phyloP scores from a whole-genome alignment of 108 stramenopile species.

The Skeletonema marinoi region DNA sequence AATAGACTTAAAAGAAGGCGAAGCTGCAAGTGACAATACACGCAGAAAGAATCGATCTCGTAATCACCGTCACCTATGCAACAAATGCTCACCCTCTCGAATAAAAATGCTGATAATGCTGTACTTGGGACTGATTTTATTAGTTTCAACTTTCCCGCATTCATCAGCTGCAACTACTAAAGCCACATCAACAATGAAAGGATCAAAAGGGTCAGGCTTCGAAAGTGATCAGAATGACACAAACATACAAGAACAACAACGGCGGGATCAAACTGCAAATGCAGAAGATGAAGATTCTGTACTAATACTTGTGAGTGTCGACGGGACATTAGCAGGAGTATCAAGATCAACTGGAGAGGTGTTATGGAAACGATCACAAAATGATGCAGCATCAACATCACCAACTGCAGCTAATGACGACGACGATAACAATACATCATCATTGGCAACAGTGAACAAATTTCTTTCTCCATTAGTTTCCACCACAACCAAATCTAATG shows the following conservation, averaged over 20 bases:
- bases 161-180: not conserved
- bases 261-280: not conserved
- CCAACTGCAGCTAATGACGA: not conserved
- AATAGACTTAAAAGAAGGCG: not conserved
- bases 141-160: not conserved
- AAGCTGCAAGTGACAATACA: not conserved
- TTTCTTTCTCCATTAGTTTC: conserved; percentile 71
- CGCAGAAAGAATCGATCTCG: not conserved
- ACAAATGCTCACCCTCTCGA: not conserved
- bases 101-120: not conserved
- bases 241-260: not conserved
- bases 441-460: conserved; percentile 9
- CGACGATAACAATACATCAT: not conserved
- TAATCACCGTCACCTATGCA: not conserved
- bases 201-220: not conserved
- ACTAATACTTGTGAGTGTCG: conserved; percentile 69
- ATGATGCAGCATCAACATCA: not conserved
- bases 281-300: conserved; percentile 27
- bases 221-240: not conserved
- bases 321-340: conserved; percentile 77
- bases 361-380: conserved; percentile 64
- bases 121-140: not conserved
- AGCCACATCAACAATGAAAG: not conserved
- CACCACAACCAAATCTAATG: conserved; percentile 66
- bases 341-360: conserved; percentile 64